These are phyloP conservation scores for Closterium sp. DNA, from an alignment of 139 green algal genomes.

Conservation along the genomic window DNA sequence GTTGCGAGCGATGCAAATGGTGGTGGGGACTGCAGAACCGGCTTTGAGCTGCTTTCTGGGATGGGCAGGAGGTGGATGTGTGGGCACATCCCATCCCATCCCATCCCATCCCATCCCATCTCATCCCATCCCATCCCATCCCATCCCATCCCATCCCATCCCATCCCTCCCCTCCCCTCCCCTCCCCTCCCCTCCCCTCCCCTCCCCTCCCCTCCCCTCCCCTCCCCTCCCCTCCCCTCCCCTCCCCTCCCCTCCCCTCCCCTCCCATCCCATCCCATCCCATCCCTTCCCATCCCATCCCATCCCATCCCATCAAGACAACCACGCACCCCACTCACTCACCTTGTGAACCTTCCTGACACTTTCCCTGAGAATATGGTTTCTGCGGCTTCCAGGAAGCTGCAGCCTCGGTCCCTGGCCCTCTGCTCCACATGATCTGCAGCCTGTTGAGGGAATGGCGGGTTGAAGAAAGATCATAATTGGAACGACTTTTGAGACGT, in stretches of 20 bases:
- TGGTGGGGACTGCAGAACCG: no score
- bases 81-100: no score
- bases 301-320: no score
- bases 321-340: not conserved
- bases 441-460: not conserved
- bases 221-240: not conserved
- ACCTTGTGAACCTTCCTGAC: not conserved
- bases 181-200: not conserved
- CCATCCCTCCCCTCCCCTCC: not conserved
- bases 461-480: no score
- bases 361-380: not conserved
- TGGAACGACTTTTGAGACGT: no score
- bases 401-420: not conserved
- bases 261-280: no score
- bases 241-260: no score
- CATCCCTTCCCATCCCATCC: no score
- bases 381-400: not conserved
- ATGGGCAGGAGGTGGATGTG: no score
- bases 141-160: not conserved
- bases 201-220: not conserved
- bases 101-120: not conserved
- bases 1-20: no score
- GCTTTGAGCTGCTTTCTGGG: no score
- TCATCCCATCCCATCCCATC: not conserved
- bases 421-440: not conserved